Conservation (phyloP, 2,329 filamentous ascomycete species). For the Alternaria arborescens region DNA sequence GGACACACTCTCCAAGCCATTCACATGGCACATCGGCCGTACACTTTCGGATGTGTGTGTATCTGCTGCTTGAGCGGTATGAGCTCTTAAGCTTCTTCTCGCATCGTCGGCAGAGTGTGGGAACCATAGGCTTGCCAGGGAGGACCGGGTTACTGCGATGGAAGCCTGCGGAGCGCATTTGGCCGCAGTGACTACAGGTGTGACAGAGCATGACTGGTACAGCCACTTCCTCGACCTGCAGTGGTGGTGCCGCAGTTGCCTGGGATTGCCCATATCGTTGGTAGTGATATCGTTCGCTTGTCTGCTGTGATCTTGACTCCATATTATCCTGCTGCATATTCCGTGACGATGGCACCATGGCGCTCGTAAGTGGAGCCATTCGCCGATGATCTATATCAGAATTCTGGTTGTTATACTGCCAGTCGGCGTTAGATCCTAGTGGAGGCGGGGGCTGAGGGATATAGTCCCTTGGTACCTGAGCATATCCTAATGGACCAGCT, state of each 20-base stretch:
- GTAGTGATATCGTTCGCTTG: slow-evolving; percentile 28
- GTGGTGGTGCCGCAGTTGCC: slow-evolving; percentile 17
- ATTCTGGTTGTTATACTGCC: slow-evolving; percentile 28
- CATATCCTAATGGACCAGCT: slow-evolving; percentile 20
- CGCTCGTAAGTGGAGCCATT: slow-evolving; percentile 7
- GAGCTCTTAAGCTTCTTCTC: slow-evolving; percentile 33
- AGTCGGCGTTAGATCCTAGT: slow-evolving; percentile 23
- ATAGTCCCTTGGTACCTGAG: slow-evolving; percentile 18
- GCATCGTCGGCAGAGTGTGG: slow-evolving; percentile 43
- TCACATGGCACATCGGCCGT: slow-evolving; percentile 37
- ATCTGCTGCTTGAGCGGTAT: slow-evolving; percentile 25
- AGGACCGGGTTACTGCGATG: slow-evolving; percentile 49
- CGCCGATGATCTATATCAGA: slow-evolving; percentile 12
- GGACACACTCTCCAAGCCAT: slow-evolving; percentile 33
- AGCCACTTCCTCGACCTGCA: slow-evolving; percentile 22
- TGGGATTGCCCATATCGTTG: slow-evolving; percentile 23
- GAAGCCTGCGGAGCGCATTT: slow-evolving; percentile 45
- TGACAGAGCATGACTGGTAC: slow-evolving; percentile 44
- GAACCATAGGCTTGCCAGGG: slow-evolving; percentile 38
- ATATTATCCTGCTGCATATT: slow-evolving; percentile 19
- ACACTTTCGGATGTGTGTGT: slow-evolving; percentile 31
- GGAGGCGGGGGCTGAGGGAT: slow-evolving; percentile 20
- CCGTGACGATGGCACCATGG: slow-evolving; percentile 25
- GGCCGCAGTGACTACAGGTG: slow-evolving; percentile 46
- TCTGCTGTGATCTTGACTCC: slow-evolving; percentile 22